Evolutionary conservation across 2,329 filamentous ascomycete species (phyloP).

Genomic region (Talaromyces sp.): DNA sequence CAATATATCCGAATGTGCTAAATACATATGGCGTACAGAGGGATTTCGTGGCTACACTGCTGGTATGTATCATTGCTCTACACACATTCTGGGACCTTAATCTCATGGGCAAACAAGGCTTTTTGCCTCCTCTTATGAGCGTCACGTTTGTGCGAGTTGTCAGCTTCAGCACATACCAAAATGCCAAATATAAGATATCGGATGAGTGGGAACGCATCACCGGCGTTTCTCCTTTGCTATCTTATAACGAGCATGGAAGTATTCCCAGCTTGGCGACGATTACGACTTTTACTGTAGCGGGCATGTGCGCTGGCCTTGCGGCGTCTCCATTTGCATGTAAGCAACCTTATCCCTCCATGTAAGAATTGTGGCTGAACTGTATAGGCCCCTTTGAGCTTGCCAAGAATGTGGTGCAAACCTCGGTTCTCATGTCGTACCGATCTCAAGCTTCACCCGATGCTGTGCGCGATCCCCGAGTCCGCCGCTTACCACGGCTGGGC

Average conservation of each 20-base stretch:
- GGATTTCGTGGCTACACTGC: conserved; percentile 44
- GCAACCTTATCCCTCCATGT: conserved; percentile 12
- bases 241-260: conserved; percentile 39
- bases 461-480: conserved; percentile 28
- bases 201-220: conserved; percentile 34
- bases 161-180: conserved; percentile 44
- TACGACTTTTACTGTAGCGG: conserved; percentile 39
- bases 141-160: conserved; percentile 42
- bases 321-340: conserved; percentile 41
- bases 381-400: conserved; percentile 44
- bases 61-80: conserved; percentile 25
- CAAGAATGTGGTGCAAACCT: conserved; percentile 47
- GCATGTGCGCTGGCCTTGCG: conserved; percentile 37
- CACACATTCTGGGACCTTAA: background rate
- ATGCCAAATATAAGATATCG: conserved; percentile 37
- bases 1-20: conserved; percentile 37
- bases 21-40: conserved; percentile 44
- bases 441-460: conserved; percentile 32
- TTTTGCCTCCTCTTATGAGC: conserved; percentile 40
- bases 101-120: conserved; percentile 24
- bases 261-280: conserved; percentile 37
- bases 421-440: conserved; percentile 41
- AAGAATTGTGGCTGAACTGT: background rate
- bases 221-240: conserved; percentile 35
- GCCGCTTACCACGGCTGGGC: conserved; percentile 34